A percentile compares a stretch with the other conserved stretches of the same genome.
These are phyloP conservation scores for Colletotrichum liriopes DNA, from an alignment of 2,329 filamentous ascomycete species.

Conservation along the genomic window DNA sequence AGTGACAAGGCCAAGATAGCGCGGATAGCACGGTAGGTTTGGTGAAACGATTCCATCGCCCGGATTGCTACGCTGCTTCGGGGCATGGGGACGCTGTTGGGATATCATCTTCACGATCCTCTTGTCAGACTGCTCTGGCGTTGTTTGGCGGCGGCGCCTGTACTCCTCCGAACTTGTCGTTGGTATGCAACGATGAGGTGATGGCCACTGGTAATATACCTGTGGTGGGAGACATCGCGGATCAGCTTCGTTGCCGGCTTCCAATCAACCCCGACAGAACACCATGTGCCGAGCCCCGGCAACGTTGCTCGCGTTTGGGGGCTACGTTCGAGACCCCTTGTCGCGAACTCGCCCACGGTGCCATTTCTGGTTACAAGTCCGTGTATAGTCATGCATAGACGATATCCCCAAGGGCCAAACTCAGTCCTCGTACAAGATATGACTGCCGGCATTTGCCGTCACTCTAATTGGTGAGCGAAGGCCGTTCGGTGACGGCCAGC, in stretches of 20 bases:
- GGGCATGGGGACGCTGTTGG: background rate
- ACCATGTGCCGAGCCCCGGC: too few relatives aligned
- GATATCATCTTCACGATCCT: background rate
- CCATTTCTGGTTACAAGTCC: background rate
- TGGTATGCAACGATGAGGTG: background rate
- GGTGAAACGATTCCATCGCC: background rate
- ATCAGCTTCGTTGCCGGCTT: background rate
- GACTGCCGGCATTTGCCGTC: background rate
- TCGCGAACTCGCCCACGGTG: background rate
- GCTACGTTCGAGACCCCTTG: background rate
- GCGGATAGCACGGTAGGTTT: background rate
- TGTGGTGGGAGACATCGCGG: background rate
- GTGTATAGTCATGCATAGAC: background rate
- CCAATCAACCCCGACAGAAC: too few relatives aligned
- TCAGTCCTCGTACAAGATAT: background rate
- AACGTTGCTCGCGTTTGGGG: background rate
- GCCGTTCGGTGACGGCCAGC: background rate
- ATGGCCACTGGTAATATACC: background rate
- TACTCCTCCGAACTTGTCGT: too few relatives aligned
- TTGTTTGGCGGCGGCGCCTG: too few relatives aligned
- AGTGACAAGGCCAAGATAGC: too few relatives aligned
- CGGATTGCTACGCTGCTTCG: background rate
- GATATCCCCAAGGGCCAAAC: background rate
- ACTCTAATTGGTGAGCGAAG: background rate
- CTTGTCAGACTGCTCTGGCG: background rate